Conservation (phyloP, 1,284 basidiomycete species). For the Marasmius tenuissimus region DNA sequence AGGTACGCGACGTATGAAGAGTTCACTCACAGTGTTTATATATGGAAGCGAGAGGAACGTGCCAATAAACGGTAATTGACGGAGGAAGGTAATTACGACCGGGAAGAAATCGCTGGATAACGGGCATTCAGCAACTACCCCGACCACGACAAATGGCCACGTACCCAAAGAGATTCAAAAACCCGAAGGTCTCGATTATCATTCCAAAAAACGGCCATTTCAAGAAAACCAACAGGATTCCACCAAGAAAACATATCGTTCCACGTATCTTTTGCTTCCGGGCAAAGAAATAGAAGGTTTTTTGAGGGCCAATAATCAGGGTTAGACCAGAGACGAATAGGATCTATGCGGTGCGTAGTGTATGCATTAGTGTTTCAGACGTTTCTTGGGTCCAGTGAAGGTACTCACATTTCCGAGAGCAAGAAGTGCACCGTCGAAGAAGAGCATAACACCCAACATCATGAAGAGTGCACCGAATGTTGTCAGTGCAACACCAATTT, state of each 20-base stretch:
- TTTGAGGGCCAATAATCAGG: constrained; percentile 92
- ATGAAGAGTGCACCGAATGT: constrained; percentile 98
- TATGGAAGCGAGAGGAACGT: constrained; percentile 86
- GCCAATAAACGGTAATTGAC: constrained; percentile 94
- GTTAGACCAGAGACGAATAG: constrained; percentile 91
- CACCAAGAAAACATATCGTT: constrained; percentile 89
- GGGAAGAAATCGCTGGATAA: constrained; percentile 94
- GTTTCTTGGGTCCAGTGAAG: neutral
- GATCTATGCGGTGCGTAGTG: constrained; percentile 51
- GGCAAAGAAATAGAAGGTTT: constrained; percentile 98
- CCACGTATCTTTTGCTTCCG: constrained; percentile 95
- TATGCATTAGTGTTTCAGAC: neutral
- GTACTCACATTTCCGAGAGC: constrained; percentile 89
- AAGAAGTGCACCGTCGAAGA: constrained; percentile 97
- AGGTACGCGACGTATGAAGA: constrained; percentile 8
- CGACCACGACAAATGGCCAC: constrained; percentile 29
- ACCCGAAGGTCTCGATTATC: constrained; percentile 92
- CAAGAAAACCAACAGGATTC: constrained; percentile 84
- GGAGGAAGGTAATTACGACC: constrained; percentile 92
- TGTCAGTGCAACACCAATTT: constrained; percentile 95
- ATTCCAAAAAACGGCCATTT: constrained; percentile 95
- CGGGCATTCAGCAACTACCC: neutral
- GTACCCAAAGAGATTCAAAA: constrained; percentile 97
- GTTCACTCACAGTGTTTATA: constrained; percentile 62
- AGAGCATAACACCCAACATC: constrained; percentile 91